Conservation (phyloP, 257 asterid genomes). For the Apocynum venetum region DNA sequence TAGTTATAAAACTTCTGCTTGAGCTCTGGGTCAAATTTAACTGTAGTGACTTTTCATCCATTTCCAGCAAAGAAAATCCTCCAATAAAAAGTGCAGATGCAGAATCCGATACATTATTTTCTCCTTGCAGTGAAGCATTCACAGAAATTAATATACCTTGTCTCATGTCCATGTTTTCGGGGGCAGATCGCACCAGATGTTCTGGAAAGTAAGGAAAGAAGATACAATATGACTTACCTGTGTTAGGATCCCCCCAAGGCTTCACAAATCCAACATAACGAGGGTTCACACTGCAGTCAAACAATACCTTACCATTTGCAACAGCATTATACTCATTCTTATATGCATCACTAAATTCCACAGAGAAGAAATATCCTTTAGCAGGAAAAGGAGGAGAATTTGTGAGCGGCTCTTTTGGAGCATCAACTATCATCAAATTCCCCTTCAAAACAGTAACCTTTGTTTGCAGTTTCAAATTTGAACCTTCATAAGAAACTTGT, state of each 20-base stretch:
- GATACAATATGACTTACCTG: conserved; percentile 50
- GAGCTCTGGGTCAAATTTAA: conserved; percentile 50
- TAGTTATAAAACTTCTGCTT: conserved; percentile 44
- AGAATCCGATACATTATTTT: conserved; percentile 48
- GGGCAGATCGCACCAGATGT: conserved; percentile 40
- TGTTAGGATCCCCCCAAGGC: conserved; percentile 63
- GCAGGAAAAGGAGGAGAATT: conserved; percentile 70
- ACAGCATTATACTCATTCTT: conserved; percentile 24
- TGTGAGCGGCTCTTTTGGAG: conserved; percentile 64
- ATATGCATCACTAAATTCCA: conserved; percentile 37
- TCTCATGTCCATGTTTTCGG: conserved; percentile 28
- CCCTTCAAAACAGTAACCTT: conserved; percentile 59
- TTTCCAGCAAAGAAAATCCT: conserved; percentile 59
- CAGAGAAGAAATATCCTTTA: conserved; percentile 65
- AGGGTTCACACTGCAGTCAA: conserved; percentile 68
- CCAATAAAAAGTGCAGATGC: conserved; percentile 76
- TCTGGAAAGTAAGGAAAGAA: conserved; percentile 81
- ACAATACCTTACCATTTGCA: conserved; percentile 21
- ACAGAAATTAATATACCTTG: conserved; percentile 44
- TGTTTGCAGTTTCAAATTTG: conserved; percentile 52
- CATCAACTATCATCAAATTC: conserved; percentile 41
- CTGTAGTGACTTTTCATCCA: conserved; percentile 40
- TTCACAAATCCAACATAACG: conserved; percentile 55
- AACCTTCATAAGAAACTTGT: conserved; percentile 40
- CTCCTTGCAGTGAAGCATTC: conserved; percentile 57